Evolutionary conservation across 305 asterid species (phyloP).

Genomic region (Salvia sclarea): DNA sequence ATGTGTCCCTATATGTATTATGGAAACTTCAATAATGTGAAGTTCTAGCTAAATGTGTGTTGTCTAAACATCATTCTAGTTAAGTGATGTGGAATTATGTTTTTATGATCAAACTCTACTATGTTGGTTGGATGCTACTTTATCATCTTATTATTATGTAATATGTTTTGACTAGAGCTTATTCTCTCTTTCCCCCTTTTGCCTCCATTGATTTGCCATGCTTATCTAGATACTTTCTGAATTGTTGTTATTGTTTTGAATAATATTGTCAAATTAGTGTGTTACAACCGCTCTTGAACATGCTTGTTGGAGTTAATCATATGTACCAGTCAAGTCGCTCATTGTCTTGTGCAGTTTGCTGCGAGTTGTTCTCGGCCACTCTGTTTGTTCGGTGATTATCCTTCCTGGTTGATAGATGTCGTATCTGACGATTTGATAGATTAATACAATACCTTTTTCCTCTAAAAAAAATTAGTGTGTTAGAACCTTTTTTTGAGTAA

Average conservation of each 20-base stretch:
- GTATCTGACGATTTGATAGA: no score
- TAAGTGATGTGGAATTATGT: conserved; percentile 23
- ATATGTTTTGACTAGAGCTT: not conserved
- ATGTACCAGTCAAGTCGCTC: no score
- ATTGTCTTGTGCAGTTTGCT: no score
- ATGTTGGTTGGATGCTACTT: conserved; percentile 3
- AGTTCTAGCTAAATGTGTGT: conserved; percentile 14
- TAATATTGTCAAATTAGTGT: not conserved
- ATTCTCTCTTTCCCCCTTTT: not conserved
- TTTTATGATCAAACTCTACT: conserved; percentile 19
- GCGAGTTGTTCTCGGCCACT: no score
- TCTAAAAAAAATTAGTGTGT: no score
- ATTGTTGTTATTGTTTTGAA: not conserved
- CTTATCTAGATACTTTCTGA: not conserved
- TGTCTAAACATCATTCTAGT: conserved; percentile 16
- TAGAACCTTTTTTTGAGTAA: not conserved
- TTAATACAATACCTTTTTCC: no score
- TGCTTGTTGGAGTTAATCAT: no score
- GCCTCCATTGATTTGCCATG: not conserved
- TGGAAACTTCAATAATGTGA: conserved; percentile 26
- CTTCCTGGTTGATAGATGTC: no score
- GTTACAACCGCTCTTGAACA: no score
- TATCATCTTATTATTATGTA: not conserved
- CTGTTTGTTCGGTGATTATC: no score
- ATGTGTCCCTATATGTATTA: conserved; percentile 23